Percentiles rank a stretch among this genome's conserved stretches.
phyloP scores from a whole-genome alignment of 306 rosid genomes.

The Quercus rubra region DNA sequence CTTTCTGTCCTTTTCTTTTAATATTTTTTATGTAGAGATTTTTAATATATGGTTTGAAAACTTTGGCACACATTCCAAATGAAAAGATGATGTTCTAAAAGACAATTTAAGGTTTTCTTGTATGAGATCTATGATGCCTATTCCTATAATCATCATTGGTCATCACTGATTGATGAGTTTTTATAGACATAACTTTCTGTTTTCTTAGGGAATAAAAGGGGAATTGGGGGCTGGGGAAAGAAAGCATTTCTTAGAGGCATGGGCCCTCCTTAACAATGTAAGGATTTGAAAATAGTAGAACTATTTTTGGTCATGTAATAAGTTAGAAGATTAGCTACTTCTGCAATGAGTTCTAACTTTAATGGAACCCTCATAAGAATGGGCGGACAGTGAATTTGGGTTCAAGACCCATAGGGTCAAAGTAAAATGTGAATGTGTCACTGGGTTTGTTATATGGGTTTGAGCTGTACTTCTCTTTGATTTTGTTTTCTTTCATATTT shows the following conservation, averaged over 20 bases:
- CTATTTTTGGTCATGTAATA: neutral
- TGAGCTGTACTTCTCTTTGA: neutral
- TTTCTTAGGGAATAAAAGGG: no score
- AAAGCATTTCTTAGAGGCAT: neutral
- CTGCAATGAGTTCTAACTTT: neutral
- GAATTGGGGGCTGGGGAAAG: neutral
- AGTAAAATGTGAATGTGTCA: neutral
- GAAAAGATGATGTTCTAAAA: neutral
- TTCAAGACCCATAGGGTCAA: neutral
- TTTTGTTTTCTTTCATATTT: neutral
- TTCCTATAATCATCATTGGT: neutral
- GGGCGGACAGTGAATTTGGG: neutral
- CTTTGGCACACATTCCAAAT: neutral
- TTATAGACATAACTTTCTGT: no score
- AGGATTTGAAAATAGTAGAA: neutral
- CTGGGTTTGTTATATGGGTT: neutral
- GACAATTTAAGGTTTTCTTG: conserved; percentile 1
- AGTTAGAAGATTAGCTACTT: neutral
- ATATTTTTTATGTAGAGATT: neutral
- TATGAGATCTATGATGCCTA: conserved; percentile 11
- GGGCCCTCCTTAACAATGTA: neutral
- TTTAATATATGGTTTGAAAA: neutral
- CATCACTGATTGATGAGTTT: no score
- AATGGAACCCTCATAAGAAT: neutral
- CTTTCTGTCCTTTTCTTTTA: conserved; percentile 13